Conservation (phyloP, 768 basidiomycete species). For the Sporobolomyces phaffii region DNA sequence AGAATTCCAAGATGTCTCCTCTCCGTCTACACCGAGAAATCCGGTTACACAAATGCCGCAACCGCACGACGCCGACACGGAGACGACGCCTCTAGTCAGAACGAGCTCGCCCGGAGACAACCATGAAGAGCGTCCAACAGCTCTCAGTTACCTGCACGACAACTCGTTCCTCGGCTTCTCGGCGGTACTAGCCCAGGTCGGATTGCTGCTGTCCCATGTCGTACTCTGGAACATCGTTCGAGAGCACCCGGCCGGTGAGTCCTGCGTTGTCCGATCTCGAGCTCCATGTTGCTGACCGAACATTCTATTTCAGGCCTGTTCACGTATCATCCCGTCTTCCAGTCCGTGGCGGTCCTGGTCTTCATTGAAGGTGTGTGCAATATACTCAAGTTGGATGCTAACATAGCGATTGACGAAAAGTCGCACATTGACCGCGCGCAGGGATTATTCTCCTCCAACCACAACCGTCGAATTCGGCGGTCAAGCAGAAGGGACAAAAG, state of each 20-base stretch:
- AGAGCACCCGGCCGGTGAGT: constrained; percentile 7
- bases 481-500: constrained; percentile 29
- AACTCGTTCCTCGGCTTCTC: constrained; percentile 1
- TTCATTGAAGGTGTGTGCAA: constrained; percentile 39
- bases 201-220: constrained; percentile 2
- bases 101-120: too few species aligned
- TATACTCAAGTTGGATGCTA: too few species aligned
- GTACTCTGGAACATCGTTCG: neutral
- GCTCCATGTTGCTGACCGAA: too few species aligned
- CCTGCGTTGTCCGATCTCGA: neutral
- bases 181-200: neutral
- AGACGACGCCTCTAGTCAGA: neutral
- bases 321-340: constrained; percentile 37
- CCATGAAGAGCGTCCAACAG: too few species aligned
- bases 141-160: neutral
- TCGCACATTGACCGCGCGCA: neutral
- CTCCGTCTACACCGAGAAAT: too few species aligned
- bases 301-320: constrained; percentile 23
- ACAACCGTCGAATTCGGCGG: neutral
- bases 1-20: too few species aligned
- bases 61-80: constrained; percentile 3
- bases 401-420: neutral
- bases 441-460: constrained; percentile 40
- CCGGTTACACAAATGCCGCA: constrained; percentile 5
- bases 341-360: constrained; percentile 26